These are phyloP conservation scores for Areca catechu DNA, from an alignment of 176 grass and related monocot species.

Conservation along the genomic window DNA sequence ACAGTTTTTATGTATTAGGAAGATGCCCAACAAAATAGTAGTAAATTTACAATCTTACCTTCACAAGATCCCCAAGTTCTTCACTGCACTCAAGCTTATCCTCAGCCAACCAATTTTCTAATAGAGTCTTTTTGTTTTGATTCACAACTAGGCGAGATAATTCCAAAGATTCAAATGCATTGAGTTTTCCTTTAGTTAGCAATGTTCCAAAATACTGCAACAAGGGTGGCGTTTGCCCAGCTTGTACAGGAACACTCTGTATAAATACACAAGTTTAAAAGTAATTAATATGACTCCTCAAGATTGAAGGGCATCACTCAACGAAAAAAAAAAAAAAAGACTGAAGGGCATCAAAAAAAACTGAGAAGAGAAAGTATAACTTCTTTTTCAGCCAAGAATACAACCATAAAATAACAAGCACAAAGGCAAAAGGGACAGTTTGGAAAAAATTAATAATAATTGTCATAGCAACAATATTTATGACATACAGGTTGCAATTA, in stretches of 20 bases:
- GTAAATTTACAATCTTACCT: constrained; percentile 24
- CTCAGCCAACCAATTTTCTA: constrained; percentile 90
- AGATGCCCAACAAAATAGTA: background rate
- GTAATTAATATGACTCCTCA: background rate
- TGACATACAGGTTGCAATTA: background rate
- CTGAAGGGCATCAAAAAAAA: too few relatives aligned
- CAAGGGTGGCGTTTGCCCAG: constrained; percentile 15
- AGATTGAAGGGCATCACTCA: too few relatives aligned
- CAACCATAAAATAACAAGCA: too few relatives aligned
- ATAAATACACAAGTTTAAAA: background rate
- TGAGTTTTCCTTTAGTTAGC: constrained; percentile 90
- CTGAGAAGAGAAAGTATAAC: too few relatives aligned
- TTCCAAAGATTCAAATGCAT: constrained; percentile 77
- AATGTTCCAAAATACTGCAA: constrained; percentile 63
- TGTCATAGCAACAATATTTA: background rate
- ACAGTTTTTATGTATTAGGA: too few relatives aligned
- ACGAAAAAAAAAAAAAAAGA: too few relatives aligned
- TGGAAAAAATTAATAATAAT: background rate
- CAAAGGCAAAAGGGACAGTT: too few relatives aligned
- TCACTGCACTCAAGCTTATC: constrained; percentile 95
- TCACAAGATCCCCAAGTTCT: constrained; percentile 91
- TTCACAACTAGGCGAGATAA: constrained; percentile 93
- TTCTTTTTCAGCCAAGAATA: too few relatives aligned
- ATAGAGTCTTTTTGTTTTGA: constrained; percentile 92
- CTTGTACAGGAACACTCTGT: constrained; percentile 17